These are phyloP conservation scores for Ophiocordyceps polyrhachis-furcata DNA, from an alignment of 2,329 filamentous ascomycete genomes.

Conservation along the genomic window DNA sequence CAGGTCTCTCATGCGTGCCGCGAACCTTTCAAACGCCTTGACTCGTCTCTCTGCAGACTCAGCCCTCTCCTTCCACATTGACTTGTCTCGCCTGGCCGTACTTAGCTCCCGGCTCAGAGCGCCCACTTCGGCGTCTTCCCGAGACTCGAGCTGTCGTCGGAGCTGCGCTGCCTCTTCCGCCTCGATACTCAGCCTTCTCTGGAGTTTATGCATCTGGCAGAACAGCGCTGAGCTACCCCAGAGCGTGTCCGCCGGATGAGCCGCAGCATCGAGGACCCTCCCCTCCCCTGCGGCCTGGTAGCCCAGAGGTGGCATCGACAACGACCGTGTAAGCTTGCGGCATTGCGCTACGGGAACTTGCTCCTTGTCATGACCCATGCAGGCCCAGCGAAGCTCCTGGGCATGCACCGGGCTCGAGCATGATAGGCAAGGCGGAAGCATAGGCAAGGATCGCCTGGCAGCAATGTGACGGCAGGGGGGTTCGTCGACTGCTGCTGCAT, in stretches of 20 bases:
- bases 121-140: constrained; percentile 22
- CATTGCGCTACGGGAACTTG: constrained; percentile 21
- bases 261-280: too few relatives aligned
- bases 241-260: background rate
- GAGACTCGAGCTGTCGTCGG: constrained; percentile 24
- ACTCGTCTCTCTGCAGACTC: constrained; percentile 35
- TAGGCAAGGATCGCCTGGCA: background rate
- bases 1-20: constrained; percentile 10
- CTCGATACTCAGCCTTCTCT: constrained; percentile 24
- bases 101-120: constrained; percentile 29
- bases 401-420: background rate
- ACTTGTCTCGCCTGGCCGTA: constrained; percentile 12
- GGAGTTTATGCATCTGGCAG: constrained; percentile 28
- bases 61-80: constrained; percentile 34
- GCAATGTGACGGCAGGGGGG: background rate
- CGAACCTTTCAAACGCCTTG: constrained; percentile 26
- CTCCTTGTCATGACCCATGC: constrained; percentile 9
- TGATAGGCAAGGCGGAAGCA: background rate
- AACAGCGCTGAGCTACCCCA: constrained; percentile 20
- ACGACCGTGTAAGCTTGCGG: constrained; percentile 15
- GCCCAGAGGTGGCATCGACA: constrained; percentile 8
- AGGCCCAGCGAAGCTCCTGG: background rate
- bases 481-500: background rate
- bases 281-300: background rate
- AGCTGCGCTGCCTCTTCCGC: constrained; percentile 27